Evolutionary conservation across 2,329 filamentous ascomycete species (phyloP), one percentile per base, ranked within the genome.

Genomic region (Trichoderma breve): DNA sequence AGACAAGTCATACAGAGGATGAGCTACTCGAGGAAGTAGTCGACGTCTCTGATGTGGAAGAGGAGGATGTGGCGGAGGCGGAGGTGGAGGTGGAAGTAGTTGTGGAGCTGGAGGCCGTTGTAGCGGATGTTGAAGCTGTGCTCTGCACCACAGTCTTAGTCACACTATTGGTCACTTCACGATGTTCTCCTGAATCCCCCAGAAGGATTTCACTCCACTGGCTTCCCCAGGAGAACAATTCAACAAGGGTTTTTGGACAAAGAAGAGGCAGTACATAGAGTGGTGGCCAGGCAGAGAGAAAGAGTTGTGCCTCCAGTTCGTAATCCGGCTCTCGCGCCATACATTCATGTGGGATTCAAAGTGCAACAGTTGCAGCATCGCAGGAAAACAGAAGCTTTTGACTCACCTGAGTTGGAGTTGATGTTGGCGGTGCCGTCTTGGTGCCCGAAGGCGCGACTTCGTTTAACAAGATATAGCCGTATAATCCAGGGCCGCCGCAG

Each of bases 401-500:
- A 80, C 79, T 80, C 75, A 81, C 79, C 73, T 75, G 71, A 5
- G 74, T 63, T 8, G 75, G 75, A 12, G 77, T 73, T 57, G 78
- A 75, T 7, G 76, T 61, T 18, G 72, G 58, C 12, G 72, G 72
- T 57, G 72, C 73, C 62, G 79, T 78, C 60, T 75, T 74, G 18
- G 91, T 93, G 51, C 91, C 91, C 6, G 88, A 87, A 3, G 91
- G 87, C 15, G 75, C 21, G 4, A 82, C 71, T 34, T 82, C 83
- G 68, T 78, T 79, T 15, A 92, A 80, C 28, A 84, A 76, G 70
- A 95, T 85, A 79, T 95, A 95, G 64, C 89, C 91, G 76, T 83
- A 95, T 4, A 90, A 77, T 61, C 83, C 84, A 36, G 84, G 75
- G 43, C 88, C 89, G 73, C 93, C 93, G 77, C 93, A 95, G 12